Evolutionary conservation across 2,329 filamentous ascomycete genomes (phyloP).

Genomic region (Raffaelea arxii): DNA sequence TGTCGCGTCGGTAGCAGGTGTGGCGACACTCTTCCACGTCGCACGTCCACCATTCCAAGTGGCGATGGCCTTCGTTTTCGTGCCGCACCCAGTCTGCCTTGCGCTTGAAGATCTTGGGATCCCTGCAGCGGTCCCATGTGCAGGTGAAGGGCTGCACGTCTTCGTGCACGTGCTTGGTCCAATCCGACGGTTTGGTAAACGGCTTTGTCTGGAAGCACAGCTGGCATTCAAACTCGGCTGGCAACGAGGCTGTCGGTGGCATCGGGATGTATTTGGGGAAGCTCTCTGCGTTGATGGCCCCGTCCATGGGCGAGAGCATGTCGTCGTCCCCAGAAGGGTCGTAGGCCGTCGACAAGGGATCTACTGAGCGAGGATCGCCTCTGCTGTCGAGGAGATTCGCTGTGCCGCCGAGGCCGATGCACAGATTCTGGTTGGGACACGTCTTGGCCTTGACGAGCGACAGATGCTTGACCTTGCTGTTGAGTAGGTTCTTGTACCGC

Average conservation of each 20-base stretch:
- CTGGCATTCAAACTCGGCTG: slow-evolving; percentile 82
- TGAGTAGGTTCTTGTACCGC: slow-evolving; percentile 69
- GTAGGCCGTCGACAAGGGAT: slow-evolving; percentile 42
- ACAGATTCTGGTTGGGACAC: slow-evolving; percentile 54
- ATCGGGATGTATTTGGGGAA: slow-evolving; percentile 76
- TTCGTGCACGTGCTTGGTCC: slow-evolving; percentile 94
- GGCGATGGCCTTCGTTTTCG: slow-evolving; percentile 83
- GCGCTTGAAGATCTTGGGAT: slow-evolving; percentile 86
- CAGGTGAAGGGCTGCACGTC: slow-evolving; percentile 91
- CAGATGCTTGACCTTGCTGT: slow-evolving; percentile 60
- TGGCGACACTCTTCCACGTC: slow-evolving; percentile 73
- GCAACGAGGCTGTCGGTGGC: slow-evolving; percentile 66
- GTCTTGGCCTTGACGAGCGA: slow-evolving; percentile 40
- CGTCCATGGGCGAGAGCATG: slow-evolving; percentile 49
- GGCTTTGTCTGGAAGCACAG: slow-evolving; percentile 79
- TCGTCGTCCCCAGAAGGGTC: slow-evolving; percentile 55
- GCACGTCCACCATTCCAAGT: slow-evolving; percentile 86
- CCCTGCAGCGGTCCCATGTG: slow-evolving; percentile 73
- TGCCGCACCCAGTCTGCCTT: slow-evolving; percentile 95
- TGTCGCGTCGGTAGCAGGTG: slow-evolving; percentile 78
- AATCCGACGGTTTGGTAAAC: slow-evolving; percentile 86
- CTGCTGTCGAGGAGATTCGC: slow-evolving; percentile 51
- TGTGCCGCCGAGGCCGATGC: slow-evolving; percentile 57
- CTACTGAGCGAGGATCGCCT: slow-evolving; percentile 48
- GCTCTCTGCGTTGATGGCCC: slow-evolving; percentile 57